These are phyloP conservation scores for Coffea canephora DNA, from an alignment of 257 asterid genomes.

Conservation along the genomic window DNA sequence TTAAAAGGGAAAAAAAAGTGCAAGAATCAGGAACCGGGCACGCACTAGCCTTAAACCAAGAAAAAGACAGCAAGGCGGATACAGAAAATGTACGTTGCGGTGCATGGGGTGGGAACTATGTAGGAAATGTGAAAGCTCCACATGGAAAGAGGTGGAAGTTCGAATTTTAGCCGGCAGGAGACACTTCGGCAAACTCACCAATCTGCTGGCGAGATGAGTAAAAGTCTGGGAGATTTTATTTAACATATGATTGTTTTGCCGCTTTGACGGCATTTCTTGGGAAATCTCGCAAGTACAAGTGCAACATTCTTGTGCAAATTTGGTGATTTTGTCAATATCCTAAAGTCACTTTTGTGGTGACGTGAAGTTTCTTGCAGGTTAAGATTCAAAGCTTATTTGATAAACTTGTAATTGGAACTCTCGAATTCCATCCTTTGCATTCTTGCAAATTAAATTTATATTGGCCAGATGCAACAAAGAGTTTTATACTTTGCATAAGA, in stretches of 20 bases:
- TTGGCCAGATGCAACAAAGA: no score
- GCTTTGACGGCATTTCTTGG: slow-evolving; percentile 8
- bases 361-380: no score
- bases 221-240: background rate
- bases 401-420: no score
- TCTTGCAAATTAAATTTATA: no score
- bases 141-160: background rate
- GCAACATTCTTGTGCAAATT: background rate
- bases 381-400: no score
- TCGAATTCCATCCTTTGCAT: no score
- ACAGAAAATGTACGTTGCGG: background rate
- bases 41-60: background rate
- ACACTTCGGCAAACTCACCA: background rate
- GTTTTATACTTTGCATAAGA: no score
- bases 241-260: background rate
- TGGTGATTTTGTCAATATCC: background rate
- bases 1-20: no score
- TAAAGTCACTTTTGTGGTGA: no score
- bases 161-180: slow-evolving; percentile 2
- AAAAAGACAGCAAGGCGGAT: background rate
- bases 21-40: background rate
- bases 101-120: background rate
- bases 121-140: background rate
- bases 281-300: background rate
- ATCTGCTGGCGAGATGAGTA: background rate